Conservation (phyloP, 2,329 filamentous ascomycete species). For the Cladosporium sp. region DNA sequence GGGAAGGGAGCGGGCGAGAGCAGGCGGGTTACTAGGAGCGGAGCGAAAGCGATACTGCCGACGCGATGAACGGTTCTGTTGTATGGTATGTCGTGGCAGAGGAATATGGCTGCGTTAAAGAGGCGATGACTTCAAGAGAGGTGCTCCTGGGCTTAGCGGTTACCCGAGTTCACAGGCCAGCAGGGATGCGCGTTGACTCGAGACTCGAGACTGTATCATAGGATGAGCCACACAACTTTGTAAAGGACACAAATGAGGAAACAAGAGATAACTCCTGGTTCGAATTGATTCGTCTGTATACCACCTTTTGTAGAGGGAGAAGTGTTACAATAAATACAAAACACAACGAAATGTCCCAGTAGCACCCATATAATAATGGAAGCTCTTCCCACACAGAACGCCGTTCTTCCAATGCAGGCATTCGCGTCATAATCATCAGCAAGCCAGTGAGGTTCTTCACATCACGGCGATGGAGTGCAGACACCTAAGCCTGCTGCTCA, state of each 20-base stretch:
- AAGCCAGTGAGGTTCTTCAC: background rate
- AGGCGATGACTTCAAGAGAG: background rate
- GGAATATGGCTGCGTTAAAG: background rate
- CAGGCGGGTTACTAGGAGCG: background rate
- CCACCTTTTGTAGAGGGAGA: background rate
- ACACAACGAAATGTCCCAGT: background rate
- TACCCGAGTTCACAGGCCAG: background rate
- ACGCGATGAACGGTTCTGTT: background rate
- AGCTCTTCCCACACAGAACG: background rate
- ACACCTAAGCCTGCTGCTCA: conserved; percentile 11
- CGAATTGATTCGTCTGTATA: background rate
- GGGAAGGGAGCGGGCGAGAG: background rate
- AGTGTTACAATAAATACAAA: background rate
- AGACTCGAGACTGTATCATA: background rate
- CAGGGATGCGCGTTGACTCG: background rate
- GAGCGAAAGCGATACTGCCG: background rate
- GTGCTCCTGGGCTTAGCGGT: too few relatives aligned
- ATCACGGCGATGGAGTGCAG: background rate
- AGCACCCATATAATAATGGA: background rate
- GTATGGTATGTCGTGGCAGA: background rate
- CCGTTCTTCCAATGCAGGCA: conserved; percentile 3
- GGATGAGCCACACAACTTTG: background rate
- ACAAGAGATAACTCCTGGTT: background rate
- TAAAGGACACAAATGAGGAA: background rate
- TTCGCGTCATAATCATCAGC: conserved; percentile 1